Percentiles rank a stretch among this genome's conserved stretches.
These are phyloP conservation scores for Cyclotella baltica DNA, from an alignment of 108 stramenopile species.

Conservation along the genomic window DNA sequence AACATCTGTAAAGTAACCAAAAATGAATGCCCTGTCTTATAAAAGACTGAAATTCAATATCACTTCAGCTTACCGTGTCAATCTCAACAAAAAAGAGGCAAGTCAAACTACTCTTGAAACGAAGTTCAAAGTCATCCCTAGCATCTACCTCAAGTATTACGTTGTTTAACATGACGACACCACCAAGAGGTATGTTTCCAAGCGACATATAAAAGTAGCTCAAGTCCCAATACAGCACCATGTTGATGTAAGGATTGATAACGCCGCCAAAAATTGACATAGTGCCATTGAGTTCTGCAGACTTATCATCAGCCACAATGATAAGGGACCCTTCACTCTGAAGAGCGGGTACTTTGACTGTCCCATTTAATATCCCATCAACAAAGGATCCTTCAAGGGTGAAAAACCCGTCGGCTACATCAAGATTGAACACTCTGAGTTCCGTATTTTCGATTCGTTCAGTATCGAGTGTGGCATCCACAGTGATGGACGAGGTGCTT, in stretches of 20 bases:
- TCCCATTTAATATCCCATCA: neutral
- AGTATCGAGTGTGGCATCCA: neutral
- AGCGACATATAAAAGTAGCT: neutral
- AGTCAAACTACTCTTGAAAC: neutral
- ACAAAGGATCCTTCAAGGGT: neutral
- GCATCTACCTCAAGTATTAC: neutral
- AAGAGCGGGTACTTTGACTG: neutral
- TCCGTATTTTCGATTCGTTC: neutral
- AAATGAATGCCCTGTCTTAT: no score
- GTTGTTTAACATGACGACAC: neutral
- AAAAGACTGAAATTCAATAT: no score
- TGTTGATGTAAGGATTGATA: neutral
- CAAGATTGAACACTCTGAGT: neutral
- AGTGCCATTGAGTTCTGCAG: neutral
- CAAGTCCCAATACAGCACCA: neutral
- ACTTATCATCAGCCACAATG: neutral
- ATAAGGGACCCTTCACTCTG: neutral
- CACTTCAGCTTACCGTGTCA: no score
- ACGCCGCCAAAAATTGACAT: neutral
- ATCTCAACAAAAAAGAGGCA: neutral
- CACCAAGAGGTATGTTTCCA: neutral
- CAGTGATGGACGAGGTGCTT: neutral
- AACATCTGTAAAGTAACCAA: no score
- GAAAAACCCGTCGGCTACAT: neutral
- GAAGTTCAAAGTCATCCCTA: neutral